These are phyloP conservation scores for Melampsora americana DNA, from an alignment of 1,284 basidiomycete species.

Conservation along the genomic window DNA sequence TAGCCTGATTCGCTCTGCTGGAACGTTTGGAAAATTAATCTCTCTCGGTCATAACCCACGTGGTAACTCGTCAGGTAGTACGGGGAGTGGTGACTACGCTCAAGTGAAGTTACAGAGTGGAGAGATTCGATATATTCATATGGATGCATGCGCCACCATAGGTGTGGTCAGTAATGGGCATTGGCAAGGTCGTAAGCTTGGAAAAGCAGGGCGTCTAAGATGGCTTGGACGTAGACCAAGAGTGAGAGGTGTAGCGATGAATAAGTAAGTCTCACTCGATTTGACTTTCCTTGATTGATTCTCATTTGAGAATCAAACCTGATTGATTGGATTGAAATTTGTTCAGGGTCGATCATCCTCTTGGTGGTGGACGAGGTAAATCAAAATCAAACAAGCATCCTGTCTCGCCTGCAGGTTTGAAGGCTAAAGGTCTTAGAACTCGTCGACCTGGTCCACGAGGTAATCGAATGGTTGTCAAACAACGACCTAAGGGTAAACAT, in stretches of 20 bases:
- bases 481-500: constrained; percentile 52
- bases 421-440: constrained; percentile 86
- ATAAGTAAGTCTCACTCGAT: constrained; percentile 65
- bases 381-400: constrained; percentile 93
- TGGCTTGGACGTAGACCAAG: constrained; percentile 84
- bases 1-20: constrained; percentile 82
- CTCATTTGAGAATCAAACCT: neutral
- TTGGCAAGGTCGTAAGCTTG: constrained; percentile 78
- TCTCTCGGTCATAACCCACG: constrained; percentile 51
- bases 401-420: constrained; percentile 83
- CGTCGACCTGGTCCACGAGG: constrained; percentile 76
- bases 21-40: constrained; percentile 77
- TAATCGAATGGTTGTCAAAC: constrained; percentile 54
- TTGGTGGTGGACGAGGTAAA: constrained; percentile 96
- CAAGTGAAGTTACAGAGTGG: constrained; percentile 87
- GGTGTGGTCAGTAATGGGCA: constrained; percentile 89
- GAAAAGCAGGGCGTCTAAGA: constrained; percentile 84
- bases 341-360: constrained; percentile 71
- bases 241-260: constrained; percentile 97
- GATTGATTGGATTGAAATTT: neutral
- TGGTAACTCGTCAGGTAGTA: neutral
- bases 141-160: constrained; percentile 80
- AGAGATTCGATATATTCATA: constrained; percentile 80
- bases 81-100: constrained; percentile 62
- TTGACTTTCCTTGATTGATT: neutral